Evolutionary conservation across 345 rosid genomes (phyloP), one percentile per base, ranked within the genome.

Genomic region (Bretschneidera sinensis): DNA sequence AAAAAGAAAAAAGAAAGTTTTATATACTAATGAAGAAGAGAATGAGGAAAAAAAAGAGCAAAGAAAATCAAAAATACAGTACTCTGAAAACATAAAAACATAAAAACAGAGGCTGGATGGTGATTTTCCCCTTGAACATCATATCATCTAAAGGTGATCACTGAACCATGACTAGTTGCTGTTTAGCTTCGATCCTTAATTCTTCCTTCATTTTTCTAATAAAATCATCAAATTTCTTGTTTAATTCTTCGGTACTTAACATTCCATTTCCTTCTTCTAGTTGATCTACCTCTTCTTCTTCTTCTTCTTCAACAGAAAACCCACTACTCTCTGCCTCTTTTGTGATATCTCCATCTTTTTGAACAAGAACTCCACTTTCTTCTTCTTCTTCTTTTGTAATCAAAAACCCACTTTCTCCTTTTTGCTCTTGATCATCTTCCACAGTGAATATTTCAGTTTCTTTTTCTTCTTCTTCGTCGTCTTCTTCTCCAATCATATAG

Each of bases 171-270:
- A 87, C 70, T 51, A 83, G 39, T 8, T 82, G 85, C 0, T 66
- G 73, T 55, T 62, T 68, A 61, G 89, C 89, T 84, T 89, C 97
- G 60, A 85, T 65, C 60, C 83, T 78, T 23, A 87, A 54, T 62
- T 79, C 97, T 72, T 84, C 88, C 69, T 83, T 89, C 89, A 73
- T 89, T 74, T 78, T 92, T 56, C 87, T 83, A 4, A 92, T 92
- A 61, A 92, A 92, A 60, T 92, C 98, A 17, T 92, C 98, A 45
- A 89, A 87, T 58, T 77, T 92, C 76, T 80, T 87, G 78, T 87
- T 86, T 54, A 92, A 55, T 6, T 89, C 97, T 45, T 85, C 95
- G 24, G 79, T 78, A 43, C 77, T 85, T 62, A 86, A 14, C 74
- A 52, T 48, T 25, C 61, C 83, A 55, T 69, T 72, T 45, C 52